phyloP scores from a whole-genome alignment of 169 alveolate species.

The Miamiensis avidus region DNA sequence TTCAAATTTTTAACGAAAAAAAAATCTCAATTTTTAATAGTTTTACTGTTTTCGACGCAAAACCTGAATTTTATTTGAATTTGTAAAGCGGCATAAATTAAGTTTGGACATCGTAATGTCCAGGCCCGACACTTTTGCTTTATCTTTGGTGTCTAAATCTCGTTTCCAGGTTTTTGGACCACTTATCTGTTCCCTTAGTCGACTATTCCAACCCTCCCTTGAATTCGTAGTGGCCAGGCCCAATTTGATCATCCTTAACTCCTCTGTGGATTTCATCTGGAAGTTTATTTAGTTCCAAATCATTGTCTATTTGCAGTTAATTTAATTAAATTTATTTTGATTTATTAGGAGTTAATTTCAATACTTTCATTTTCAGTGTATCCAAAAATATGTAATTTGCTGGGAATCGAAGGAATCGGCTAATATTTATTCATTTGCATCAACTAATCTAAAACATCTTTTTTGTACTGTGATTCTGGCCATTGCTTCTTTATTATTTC shows the following conservation, averaged over 20 bases:
- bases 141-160: slow-evolving; percentile 6
- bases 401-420: slow-evolving; percentile 24
- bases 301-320: too few relatives aligned
- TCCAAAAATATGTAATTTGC: slow-evolving; percentile 6
- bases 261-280: background rate
- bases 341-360: background rate
- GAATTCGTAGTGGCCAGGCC: slow-evolving; percentile 12
- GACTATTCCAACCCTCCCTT: background rate
- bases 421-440: slow-evolving; percentile 3
- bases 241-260: slow-evolving; percentile 4
- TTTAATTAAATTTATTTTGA: too few relatives aligned
- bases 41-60: slow-evolving; percentile 23
- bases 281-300: slow-evolving; percentile 2
- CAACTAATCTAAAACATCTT: background rate
- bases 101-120: slow-evolving; percentile 10
- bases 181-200: slow-evolving; percentile 2
- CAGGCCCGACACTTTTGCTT: slow-evolving; percentile 15
- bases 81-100: slow-evolving; percentile 7
- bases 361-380: slow-evolving; percentile 20
- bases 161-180: slow-evolving; percentile 7
- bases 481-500: background rate
- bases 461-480: background rate
- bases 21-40: background rate
- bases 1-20: too few relatives aligned
- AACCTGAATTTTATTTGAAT: slow-evolving; percentile 18